Base-by-base conservation (phyloP, 1,284 basidiomycete genomes). In the Trametes hirsuta region DNA sequence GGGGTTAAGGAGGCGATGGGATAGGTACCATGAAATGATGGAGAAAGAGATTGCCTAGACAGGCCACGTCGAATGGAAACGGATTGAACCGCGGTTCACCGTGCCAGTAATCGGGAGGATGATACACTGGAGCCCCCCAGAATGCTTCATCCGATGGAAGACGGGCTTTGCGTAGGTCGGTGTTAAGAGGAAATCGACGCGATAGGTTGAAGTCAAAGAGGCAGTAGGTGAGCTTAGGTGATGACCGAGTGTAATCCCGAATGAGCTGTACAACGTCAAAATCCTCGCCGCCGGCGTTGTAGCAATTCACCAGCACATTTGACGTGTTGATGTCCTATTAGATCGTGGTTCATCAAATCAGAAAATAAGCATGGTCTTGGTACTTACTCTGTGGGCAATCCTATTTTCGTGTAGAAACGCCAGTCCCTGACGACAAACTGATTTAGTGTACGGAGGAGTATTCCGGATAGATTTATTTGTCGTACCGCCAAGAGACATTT, bases 161-260 rank as follows among this genome's bases (percentile, higher is more conserved):
- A 9, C 50, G 47, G 10, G 10, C 15, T 21, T 0, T 34, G 21
- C 6, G 51, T 24, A 6, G 51, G 24, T 6, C 30, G 30, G 42
- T 50, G 14, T 39, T 36, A 2, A 24, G 40, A 14, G 52, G 55
- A 11, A 54, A 45, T 6, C 12, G 22, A 12, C 34, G 11, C 1
- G 60, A 58, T 15, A 58, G 6, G 41, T 58, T 44, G 47, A 61
- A 62, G 35, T 62, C 60, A 10, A 58, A 53, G 24, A 62, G 47
- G 46, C 41, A 45, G 21, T 62, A 62, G 18, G 6, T 14, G 45
- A 30, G 21, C 48, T 25, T 10, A 35, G 2, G 21, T 47, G 42
- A 6, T 50, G 3, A 1, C 25, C 21, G 37, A 24, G 30, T 30
- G 18, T 4, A 14, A 15, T 40, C 39, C 39, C n/a, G 25, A 21